Base-by-base conservation (phyloP, 106 monocot genomes). In the Dactylorhiza incarnata region DNA sequence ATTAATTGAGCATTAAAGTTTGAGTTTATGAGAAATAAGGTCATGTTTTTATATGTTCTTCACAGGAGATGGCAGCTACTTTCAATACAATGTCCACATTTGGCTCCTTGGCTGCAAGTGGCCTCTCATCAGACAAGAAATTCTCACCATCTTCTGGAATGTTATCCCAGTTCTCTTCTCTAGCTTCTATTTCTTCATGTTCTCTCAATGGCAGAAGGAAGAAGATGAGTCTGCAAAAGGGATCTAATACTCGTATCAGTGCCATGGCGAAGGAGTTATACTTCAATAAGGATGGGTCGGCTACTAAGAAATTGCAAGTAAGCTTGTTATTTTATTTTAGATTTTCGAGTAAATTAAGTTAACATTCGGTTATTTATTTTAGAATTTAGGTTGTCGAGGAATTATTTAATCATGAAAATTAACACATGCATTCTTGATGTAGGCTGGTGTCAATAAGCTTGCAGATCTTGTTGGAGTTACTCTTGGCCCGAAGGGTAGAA, bases 391-490 rank as follows among this genome's bases (percentile, higher is more conserved):
- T 37, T 37, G 37, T 37, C 37, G 3, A 37, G 37, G 2, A 37
- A 37, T 37, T 37, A 37, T 37, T 37, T 37, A 37, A 37, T 37
- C 37, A 37, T 37, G 37, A 3, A 37, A 3, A 3, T 37, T 37
- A 37, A 37, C 37, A 37, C 37, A 37, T 37, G 37, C 50, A 19
- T 51, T 54, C 48, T 20, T 63, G 22, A 82, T 78, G 26, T 91
- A 97, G 97, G 82, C 76, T 76, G 97, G 97, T 48, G 97, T 97
- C 1, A 97, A 97, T 76, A 94, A 94, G 87, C 93, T 97, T 71
- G 93, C 97, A 49, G 93, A 97, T 75, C 85, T 97, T 76, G 97
- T 97, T 84, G 97, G 97, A 53, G 93, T 97, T 63, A 97, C 97
- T 45, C 91, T 94, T 73, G 97, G 97, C 48, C 97, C 97, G 9